Evolutionary conservation across 2,329 filamentous ascomycete species (phyloP).

Genomic region (Trematosphaeria pertusa): DNA sequence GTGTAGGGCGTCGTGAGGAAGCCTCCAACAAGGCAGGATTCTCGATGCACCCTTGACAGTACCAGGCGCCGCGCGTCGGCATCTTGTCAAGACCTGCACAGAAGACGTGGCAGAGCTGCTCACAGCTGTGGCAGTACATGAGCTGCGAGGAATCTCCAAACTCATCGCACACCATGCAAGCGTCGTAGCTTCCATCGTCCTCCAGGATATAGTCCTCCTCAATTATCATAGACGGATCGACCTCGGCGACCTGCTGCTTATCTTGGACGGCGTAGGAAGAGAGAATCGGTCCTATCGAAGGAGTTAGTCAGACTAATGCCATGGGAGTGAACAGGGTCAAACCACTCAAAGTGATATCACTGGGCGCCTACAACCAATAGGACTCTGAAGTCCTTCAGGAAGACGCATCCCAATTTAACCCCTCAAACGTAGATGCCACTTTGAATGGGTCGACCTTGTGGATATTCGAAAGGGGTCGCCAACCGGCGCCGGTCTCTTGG

Average conservation of each 20-base stretch:
- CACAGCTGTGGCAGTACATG: conserved; percentile 89
- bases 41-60: conserved; percentile 79
- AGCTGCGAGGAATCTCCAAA: conserved; percentile 83
- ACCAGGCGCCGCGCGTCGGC: conserved; percentile 78
- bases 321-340: too few species aligned
- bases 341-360: too few species aligned
- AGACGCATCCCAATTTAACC: too few species aligned
- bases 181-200: conserved; percentile 59
- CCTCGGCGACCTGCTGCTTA: conserved; percentile 87
- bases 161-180: conserved; percentile 84
- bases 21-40: conserved; percentile 47
- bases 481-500: conserved; percentile 3
- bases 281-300: conserved; percentile 58
- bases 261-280: conserved; percentile 74
- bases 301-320: conserved; percentile 21
- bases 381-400: too few species aligned
- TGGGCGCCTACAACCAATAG: too few species aligned
- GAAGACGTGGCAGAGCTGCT: conserved; percentile 88
- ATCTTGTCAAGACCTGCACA: conserved; percentile 84
- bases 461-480: conserved; percentile 41
- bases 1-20: conserved; percentile 35
- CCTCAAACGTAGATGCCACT: too few species aligned
- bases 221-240: conserved; percentile 80
- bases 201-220: conserved; percentile 68
- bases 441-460: too few species aligned